Conservation (phyloP, 2,329 filamentous ascomycete species). For the Trichophyton equinum region DNA sequence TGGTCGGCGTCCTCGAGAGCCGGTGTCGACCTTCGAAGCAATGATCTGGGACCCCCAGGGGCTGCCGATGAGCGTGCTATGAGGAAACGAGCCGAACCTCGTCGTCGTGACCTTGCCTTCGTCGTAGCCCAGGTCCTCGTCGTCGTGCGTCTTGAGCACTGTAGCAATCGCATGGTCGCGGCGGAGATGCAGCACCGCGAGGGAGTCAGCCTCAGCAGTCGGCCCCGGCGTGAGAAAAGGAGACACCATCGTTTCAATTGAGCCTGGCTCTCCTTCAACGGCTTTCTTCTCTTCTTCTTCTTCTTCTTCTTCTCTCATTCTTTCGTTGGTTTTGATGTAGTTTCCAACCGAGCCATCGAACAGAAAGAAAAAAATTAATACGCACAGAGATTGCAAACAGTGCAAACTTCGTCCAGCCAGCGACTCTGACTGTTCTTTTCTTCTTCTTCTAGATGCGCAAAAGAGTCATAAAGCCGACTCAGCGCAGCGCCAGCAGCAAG, state of each 20-base stretch:
- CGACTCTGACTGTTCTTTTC: neutral
- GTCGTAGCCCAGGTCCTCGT: slow-evolving; percentile 56
- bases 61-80: slow-evolving; percentile 61
- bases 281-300: neutral
- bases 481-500: neutral
- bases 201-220: slow-evolving; percentile 48
- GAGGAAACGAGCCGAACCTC: slow-evolving; percentile 80
- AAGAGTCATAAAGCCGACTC: neutral
- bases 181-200: slow-evolving; percentile 79
- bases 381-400: neutral
- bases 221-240: slow-evolving; percentile 66
- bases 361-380: neutral
- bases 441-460: neutral
- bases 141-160: slow-evolving; percentile 50
- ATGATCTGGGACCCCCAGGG: slow-evolving; percentile 88
- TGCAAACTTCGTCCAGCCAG: neutral
- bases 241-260: slow-evolving; percentile 38
- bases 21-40: slow-evolving; percentile 81
- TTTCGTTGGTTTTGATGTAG: neutral
- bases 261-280: neutral
- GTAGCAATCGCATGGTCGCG: slow-evolving; percentile 73
- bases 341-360: no score
- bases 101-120: slow-evolving; percentile 79
- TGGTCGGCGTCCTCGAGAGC: slow-evolving; percentile 62
- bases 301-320: neutral